phyloP scores from a whole-genome alignment of 75 land plant genomes.

The Cryptomeria japonica region DNA sequence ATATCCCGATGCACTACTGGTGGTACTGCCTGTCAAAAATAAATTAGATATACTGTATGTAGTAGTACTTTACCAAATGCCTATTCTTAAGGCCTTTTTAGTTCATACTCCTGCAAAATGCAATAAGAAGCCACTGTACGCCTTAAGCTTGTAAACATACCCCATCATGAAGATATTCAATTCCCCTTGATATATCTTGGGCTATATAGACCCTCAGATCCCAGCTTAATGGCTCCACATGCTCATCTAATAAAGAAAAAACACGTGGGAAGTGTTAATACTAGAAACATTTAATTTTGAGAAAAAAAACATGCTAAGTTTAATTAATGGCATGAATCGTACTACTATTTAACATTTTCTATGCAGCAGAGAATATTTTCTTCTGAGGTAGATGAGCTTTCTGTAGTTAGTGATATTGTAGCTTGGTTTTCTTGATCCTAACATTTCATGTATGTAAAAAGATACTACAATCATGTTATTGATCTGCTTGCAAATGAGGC shows the following conservation, averaged over 20 bases:
- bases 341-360: neutral
- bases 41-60: neutral
- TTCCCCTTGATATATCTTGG: conserved; percentile 43
- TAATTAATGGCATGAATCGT: neutral
- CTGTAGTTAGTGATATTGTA: neutral
- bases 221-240: conserved; percentile 34
- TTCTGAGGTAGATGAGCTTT: neutral
- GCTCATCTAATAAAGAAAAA: conserved; percentile 18
- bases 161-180: conserved; percentile 52
- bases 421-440: neutral
- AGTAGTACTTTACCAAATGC: conserved; percentile 3
- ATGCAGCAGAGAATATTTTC: neutral
- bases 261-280: neutral
- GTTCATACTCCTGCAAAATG: conserved; percentile 3
- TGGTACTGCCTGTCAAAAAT: conserved; percentile 37
- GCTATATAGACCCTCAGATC: conserved; percentile 37
- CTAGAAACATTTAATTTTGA: neutral
- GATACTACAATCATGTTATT: neutral
- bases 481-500: neutral
- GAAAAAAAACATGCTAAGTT: neutral
- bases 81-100: neutral
- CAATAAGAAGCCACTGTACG: neutral
- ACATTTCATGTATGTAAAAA: neutral
- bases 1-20: conserved; percentile 45
- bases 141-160: conserved; percentile 17